Conservation (phyloP, 768 basidiomycete genomes). For the Pisolithus marmoratus region DNA sequence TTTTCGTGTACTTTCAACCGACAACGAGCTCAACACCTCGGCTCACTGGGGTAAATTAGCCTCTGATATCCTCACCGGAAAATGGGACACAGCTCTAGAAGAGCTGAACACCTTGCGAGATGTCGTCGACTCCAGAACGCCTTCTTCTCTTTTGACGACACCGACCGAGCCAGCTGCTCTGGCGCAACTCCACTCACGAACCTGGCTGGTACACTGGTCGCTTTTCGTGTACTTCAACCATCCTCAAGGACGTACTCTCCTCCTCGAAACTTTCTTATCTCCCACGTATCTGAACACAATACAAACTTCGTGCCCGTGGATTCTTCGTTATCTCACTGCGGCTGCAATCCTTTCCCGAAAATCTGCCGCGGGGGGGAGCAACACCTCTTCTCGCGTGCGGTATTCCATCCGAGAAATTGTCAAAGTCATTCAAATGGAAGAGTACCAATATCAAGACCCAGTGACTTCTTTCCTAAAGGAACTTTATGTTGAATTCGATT, state of each 20-base stretch:
- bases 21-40: slow-evolving; percentile 87
- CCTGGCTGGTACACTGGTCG: slow-evolving; percentile 97
- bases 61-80: slow-evolving; percentile 90
- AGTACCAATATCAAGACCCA: slow-evolving; percentile 94
- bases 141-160: slow-evolving; percentile 42
- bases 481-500: slow-evolving; percentile 93
- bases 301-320: slow-evolving; percentile 92
- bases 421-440: slow-evolving; percentile 90
- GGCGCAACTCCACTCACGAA: slow-evolving; percentile 86
- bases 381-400: slow-evolving; percentile 66
- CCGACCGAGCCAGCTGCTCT: slow-evolving; percentile 63
- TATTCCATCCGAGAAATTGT: slow-evolving; percentile 89
- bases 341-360: slow-evolving; percentile 92
- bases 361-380: slow-evolving; percentile 43
- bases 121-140: slow-evolving; percentile 74
- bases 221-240: slow-evolving; percentile 99
- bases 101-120: slow-evolving; percentile 96
- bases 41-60: slow-evolving; percentile 99
- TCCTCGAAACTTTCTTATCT: slow-evolving; percentile 94
- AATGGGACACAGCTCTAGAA: slow-evolving; percentile 92
- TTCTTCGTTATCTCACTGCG: slow-evolving; percentile 89
- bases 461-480: slow-evolving; percentile 91
- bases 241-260: slow-evolving; percentile 80
- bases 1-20: slow-evolving; percentile 95
- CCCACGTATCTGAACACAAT: slow-evolving; percentile 98